Evolutionary conservation across 768 basidiomycete genomes (phyloP), one percentile per base, ranked within the genome.

Genomic region (Podaxis carcinomalis): DNA sequence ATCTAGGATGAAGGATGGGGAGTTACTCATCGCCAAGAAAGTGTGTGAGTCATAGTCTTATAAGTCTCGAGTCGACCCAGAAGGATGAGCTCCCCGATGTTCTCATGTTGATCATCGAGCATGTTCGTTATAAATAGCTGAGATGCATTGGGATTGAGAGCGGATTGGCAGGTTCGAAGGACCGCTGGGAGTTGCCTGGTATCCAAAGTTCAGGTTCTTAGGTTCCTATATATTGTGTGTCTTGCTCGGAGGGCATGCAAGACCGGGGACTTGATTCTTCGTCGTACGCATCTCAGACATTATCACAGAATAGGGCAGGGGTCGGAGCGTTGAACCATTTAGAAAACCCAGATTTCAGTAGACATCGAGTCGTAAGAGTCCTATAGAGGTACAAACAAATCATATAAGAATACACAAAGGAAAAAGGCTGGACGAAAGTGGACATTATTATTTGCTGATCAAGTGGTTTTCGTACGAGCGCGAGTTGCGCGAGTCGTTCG

Each of bases 381-480:
- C 16, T 27, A 21, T 21, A 51, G 50, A 16, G 21, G 10, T 36
- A 25, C 25, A 35, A 36, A 39, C 6, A 36, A 21, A 14, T 28
- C 4, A 36, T 42, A 32, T n/a, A 55, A 28, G 13, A 9, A 40
- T 27, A 36, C 5, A 47, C 27, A 27, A 50, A 27, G 23, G 28
- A 7, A n/a, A 28, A 50, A 36, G 13, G 16, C 39, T 21, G 47
- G 16, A 52, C 47, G 23, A 28, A 28, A 46, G 19, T 11, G 37
- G 27, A 42, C 57, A n/a, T 0, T 9, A 50, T 27, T 6, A n/a
- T 19, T 42, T 28, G 6, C 13, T 23, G n/a, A 7, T 67, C 60
- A 73, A 10, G 68, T 69, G 21, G 69, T 70, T 65, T 71, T 75
- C 21, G 76, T 76, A 52, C 76, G 74, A 46, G 73, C 70, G 57